phyloP scores from a whole-genome alignment of 495 filamentous ascomycete genomes.

The Cryomyces minteri region DNA sequence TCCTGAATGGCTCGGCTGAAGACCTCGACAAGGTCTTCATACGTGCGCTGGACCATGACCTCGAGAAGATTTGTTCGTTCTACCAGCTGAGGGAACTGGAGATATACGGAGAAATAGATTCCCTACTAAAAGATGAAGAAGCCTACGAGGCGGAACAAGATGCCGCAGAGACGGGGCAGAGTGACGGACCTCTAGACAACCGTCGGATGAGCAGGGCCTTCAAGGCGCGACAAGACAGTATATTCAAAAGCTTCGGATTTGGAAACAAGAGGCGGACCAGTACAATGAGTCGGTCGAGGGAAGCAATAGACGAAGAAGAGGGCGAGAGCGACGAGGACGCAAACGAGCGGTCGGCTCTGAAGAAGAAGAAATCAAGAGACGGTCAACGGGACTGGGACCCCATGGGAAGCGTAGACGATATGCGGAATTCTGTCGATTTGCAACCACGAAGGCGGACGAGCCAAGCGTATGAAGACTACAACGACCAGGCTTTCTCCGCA shows the following conservation, averaged over 20 bases:
- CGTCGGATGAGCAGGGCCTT: slow-evolving; percentile 24
- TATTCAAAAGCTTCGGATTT: slow-evolving; percentile 27
- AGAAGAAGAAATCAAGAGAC: slow-evolving; percentile 18
- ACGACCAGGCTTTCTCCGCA: slow-evolving; percentile 46
- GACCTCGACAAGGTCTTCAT: slow-evolving; percentile 66
- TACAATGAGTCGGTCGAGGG: slow-evolving; percentile 20
- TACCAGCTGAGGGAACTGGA: slow-evolving; percentile 75
- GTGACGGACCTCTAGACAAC: slow-evolving; percentile 29
- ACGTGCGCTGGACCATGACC: slow-evolving; percentile 65
- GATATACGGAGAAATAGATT: slow-evolving; percentile 62
- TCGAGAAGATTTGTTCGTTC: slow-evolving; percentile 87
- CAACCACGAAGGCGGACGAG: slow-evolving; percentile 34
- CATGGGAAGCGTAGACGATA: slow-evolving; percentile 17
- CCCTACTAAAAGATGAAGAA: slow-evolving; percentile 56
- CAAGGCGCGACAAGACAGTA: slow-evolving; percentile 25
- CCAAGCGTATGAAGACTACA: slow-evolving; percentile 48
- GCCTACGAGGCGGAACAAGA: slow-evolving; percentile 47
- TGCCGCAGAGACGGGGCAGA: slow-evolving; percentile 33
- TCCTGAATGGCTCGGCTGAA: slow-evolving; percentile 39
- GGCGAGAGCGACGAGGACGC: slow-evolving; percentile 49
- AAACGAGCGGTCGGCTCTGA: slow-evolving; percentile 40
- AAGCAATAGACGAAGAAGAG: slow-evolving; percentile 24
- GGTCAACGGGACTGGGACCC: slow-evolving; percentile 5
- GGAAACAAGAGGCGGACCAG: slow-evolving; percentile 24
- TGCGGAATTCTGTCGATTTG: slow-evolving; percentile 36